These are phyloP conservation scores for Fomitopsis schrenkii DNA, from an alignment of 1,284 basidiomycete species.

Conservation along the genomic window DNA sequence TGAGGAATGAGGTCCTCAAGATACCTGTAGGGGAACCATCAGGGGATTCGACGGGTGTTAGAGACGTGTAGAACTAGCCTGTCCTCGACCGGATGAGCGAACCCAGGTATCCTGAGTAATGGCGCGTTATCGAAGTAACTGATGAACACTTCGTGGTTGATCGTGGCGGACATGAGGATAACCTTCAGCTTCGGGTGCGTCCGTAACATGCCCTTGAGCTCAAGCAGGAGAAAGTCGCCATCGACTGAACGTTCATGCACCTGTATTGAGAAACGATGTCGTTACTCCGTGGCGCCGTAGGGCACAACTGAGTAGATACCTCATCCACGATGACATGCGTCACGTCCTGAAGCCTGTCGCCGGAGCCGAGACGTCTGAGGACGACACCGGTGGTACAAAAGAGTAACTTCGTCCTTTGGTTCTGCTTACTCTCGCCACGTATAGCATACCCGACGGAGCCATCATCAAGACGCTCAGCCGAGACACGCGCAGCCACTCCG, in stretches of 20 bases:
- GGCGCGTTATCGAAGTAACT: constrained; percentile 83
- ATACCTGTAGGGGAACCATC: constrained; percentile 44
- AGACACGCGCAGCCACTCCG: constrained; percentile 86
- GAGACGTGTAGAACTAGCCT: constrained; percentile 38
- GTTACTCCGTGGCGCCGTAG: not conserved
- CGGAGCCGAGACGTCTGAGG: constrained; percentile 74
- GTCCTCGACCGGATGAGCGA: constrained; percentile 77
- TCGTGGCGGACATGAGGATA: constrained; percentile 86
- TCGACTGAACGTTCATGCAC: constrained; percentile 92
- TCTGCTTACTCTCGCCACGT: constrained; percentile 80
- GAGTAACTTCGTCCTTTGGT: constrained; percentile 67
- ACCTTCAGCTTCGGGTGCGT: constrained; percentile 76
- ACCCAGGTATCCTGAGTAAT: constrained; percentile 81
- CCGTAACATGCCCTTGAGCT: constrained; percentile 74
- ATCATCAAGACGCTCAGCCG: constrained; percentile 80
- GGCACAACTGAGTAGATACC: constrained; percentile 36
- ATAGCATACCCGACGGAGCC: constrained; percentile 88
- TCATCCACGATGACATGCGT: constrained; percentile 93
- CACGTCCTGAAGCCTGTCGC: constrained; percentile 67
- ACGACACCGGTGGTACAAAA: constrained; percentile 95
- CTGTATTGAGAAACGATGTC: constrained; percentile 29
- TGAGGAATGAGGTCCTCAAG: constrained; percentile 73
- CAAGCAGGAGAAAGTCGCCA: constrained; percentile 86
- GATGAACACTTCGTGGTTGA: constrained; percentile 82
- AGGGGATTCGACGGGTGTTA: not conserved